Base-by-base conservation (phyloP, 768 basidiomycete genomes). In the Kwoniella europaea region DNA sequence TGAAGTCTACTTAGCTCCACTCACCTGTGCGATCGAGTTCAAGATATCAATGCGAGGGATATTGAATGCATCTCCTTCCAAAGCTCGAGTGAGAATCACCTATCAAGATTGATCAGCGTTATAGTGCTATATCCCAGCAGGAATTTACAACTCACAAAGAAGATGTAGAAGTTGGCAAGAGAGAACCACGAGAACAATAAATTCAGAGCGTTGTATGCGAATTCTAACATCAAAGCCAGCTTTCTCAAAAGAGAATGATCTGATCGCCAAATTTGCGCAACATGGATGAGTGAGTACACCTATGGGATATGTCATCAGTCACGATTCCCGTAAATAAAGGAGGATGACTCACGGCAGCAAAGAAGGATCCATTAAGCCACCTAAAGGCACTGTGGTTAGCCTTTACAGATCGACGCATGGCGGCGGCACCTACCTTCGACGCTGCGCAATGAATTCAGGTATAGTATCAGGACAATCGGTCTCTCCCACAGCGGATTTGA, bases 381-480 rank as follows among this genome's bases (percentile, higher is more conserved):
- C 85, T 80, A 16, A n/a, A 13, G 53, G 1, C 42, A 16, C 15
- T 16, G 42, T 71, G 41, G 71, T 71, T 53, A 18, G 16, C 55
- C 24, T 43, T 58, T 13, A 22, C 20, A 43, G 5, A 35, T 13
- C 12, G 22, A 35, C 41, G 24, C 9, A 22, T 15, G 18, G 20
- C 27, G 56, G 57, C 22, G n/a, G 92, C 4, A 92, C 86, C 91
- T 90, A 95, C 74, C 94, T 89, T 61, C 94, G 88, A 6, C 94
- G 90, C 78, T 98, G 96, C 69, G 88, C 88, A 80, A 97, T 98
- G 82, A 97, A 98, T 83, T 98, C 96, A 3, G 94, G 90, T 16
- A 97, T 88, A 1, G 89, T 87, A 46, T 93, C 91, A 42, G 95
- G 95, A 4, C 96, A 94, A 85, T 98, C 95, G n/a, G 95, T 98